These are phyloP conservation scores for Astrephomene gubernaculifera DNA, from an alignment of 139 green algal genomes.

Conservation along the genomic window DNA sequence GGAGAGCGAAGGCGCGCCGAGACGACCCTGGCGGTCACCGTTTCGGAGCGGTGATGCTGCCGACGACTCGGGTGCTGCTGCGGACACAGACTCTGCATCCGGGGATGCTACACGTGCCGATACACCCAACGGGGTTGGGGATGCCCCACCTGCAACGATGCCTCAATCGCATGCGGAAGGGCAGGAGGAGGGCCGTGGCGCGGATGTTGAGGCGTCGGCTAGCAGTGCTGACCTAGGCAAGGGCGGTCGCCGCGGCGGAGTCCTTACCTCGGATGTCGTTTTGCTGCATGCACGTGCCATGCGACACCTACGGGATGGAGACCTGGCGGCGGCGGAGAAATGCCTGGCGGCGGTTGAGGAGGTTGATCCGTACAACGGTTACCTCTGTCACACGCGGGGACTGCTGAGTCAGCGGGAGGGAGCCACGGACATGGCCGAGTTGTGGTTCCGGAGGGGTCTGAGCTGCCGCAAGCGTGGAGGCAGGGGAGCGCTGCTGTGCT, in stretches of 20 bases:
- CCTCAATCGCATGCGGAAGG: too few relatives aligned
- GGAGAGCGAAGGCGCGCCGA: slow-evolving; percentile 16
- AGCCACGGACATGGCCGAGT: slow-evolving; percentile 42
- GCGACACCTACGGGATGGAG: slow-evolving; percentile 32
- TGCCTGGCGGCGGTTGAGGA: slow-evolving; percentile 51
- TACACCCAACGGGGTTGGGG: too few relatives aligned
- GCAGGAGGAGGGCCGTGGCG: too few relatives aligned
- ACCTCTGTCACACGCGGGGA: slow-evolving; percentile 69
- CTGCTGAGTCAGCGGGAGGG: slow-evolving; percentile 67
- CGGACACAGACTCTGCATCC: too few relatives aligned
- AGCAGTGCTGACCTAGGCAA: too few relatives aligned
- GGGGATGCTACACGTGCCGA: too few relatives aligned
- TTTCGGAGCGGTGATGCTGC: background rate
- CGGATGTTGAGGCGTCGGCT: too few relatives aligned
- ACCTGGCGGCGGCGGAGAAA: slow-evolving; percentile 45
- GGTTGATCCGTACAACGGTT: slow-evolving; percentile 57
- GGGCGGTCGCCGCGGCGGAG: too few relatives aligned
- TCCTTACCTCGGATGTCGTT: background rate
- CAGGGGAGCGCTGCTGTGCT: slow-evolving; percentile 64
- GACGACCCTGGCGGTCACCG: too few relatives aligned
- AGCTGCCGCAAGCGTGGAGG: background rate
- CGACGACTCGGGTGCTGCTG: background rate
- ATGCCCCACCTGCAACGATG: too few relatives aligned
- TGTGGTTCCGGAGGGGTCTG: slow-evolving; percentile 57
- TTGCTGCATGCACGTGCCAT: slow-evolving; percentile 46